Evolutionary conservation across 192 early-diverging fungal species (phyloP).

Genomic region (Coemansia brasiliensis): DNA sequence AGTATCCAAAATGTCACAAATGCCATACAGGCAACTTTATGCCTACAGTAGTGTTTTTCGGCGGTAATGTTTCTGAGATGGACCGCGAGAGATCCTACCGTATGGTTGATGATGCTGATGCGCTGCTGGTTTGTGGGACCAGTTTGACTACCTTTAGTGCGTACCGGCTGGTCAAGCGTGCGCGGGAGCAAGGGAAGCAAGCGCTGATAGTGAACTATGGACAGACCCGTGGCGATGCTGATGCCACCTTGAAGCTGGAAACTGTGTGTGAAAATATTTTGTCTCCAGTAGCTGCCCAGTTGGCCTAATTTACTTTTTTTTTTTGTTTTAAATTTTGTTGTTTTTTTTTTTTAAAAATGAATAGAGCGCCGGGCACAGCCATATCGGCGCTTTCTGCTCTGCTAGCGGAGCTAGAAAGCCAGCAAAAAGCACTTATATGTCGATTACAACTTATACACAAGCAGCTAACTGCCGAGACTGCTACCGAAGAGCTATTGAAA

Average conservation of each 20-base stretch:
- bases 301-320: not conserved
- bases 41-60: slow-evolving; percentile 87
- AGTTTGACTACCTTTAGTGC: slow-evolving; percentile 83
- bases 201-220: slow-evolving; percentile 77
- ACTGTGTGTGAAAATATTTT: slow-evolving; percentile 31
- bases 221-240: slow-evolving; percentile 67
- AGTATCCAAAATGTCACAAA: slow-evolving; percentile 67
- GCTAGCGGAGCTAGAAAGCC: slow-evolving; percentile 25
- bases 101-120: slow-evolving; percentile 61
- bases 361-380: slow-evolving; percentile 9
- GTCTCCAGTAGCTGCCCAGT: slow-evolving; percentile 14
- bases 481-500: slow-evolving; percentile 24
- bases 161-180: slow-evolving; percentile 70
- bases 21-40: slow-evolving; percentile 69
- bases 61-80: slow-evolving; percentile 69
- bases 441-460: slow-evolving; percentile 17
- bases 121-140: slow-evolving; percentile 77
- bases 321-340: not conserved
- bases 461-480: slow-evolving; percentile 14
- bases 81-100: slow-evolving; percentile 60
- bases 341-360: slow-evolving; percentile 15
- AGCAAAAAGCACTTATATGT: slow-evolving; percentile 24
- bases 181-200: slow-evolving; percentile 59
- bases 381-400: slow-evolving; percentile 24
- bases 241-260: slow-evolving; percentile 38